phyloP scores from a whole-genome alignment of 73 alveolate species.

The Paramecium sonneborni region DNA sequence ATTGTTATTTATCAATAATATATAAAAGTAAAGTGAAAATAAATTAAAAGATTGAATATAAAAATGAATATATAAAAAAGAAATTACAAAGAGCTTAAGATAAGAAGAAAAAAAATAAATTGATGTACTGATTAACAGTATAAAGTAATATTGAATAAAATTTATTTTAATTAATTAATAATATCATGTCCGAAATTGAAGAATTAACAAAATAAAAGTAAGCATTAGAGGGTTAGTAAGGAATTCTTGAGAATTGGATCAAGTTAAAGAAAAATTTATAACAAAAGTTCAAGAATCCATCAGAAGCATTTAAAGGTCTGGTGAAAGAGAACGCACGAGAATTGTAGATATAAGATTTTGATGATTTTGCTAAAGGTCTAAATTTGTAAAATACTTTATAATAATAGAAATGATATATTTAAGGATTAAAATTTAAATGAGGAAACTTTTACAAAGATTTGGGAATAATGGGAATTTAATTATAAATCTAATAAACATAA shows the following conservation, averaged over 20 bases:
- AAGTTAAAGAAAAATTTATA: conserved; percentile 1
- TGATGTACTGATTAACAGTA: conserved; percentile 39
- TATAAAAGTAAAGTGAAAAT: conserved; percentile 4
- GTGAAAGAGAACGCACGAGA: neutral
- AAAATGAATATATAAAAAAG: conserved; percentile 13
- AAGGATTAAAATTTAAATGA: neutral
- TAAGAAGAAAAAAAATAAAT: conserved; percentile 1
- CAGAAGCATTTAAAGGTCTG: conserved; percentile 34
- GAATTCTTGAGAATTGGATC: neutral
- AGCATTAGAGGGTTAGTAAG: neutral
- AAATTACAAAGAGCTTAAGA: conserved; percentile 23
- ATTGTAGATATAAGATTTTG: neutral
- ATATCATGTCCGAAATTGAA: conserved; percentile 30
- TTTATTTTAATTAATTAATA: conserved; percentile 27
- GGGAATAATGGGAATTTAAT: conserved; percentile 45
- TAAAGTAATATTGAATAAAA: conserved; percentile 20
- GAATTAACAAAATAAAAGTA: conserved; percentile 22
- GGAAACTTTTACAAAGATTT: neutral
- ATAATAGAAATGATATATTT: neutral
- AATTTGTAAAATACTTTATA: neutral
- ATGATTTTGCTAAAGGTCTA: conserved; percentile 1
- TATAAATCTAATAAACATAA: neutral
- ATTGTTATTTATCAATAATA: neutral
- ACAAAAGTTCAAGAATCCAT: neutral
- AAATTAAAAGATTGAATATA: conserved; percentile 9